A percentile compares a stretch with the other conserved stretches of the same genome.
phyloP scores from a whole-genome alignment of 345 rosid genomes.

The Sonneratia alba region DNA sequence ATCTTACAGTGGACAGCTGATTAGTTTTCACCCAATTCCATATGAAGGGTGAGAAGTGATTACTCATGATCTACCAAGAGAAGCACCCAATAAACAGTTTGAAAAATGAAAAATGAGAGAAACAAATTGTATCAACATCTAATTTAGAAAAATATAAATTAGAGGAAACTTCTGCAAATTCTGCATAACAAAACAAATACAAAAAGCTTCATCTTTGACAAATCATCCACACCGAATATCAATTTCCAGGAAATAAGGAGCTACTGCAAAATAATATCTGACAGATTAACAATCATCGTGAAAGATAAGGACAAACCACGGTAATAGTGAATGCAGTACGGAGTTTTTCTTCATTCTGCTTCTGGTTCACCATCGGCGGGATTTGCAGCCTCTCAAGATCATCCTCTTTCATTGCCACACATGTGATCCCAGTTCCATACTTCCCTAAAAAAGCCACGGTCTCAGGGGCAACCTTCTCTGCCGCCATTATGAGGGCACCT shows the following conservation, averaged over 20 bases:
- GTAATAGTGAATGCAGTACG: conserved; percentile 82
- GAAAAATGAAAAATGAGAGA: too few relatives aligned
- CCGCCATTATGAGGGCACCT: conserved; percentile 89
- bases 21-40: too few relatives aligned
- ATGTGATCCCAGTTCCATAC: conserved; percentile 83
- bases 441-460: conserved; percentile 94
- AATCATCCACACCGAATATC: neutral
- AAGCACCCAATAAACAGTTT: too few relatives aligned
- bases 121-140: neutral
- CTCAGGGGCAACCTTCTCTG: conserved; percentile 70
- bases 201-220: neutral
- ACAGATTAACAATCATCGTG: too few relatives aligned
- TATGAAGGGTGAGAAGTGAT: too few relatives aligned
- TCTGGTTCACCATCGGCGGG: conserved; percentile 76
- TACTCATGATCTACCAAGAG: too few relatives aligned
- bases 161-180: neutral
- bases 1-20: too few relatives aligned
- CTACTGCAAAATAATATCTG: too few relatives aligned
- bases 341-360: conserved; percentile 81
- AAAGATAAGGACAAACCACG: conserved; percentile 41
- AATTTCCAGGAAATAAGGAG: neutral
- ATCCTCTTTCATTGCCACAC: conserved; percentile 73
- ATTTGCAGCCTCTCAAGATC: conserved; percentile 75
- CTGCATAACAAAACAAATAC: neutral
- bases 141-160: neutral